Evolutionary conservation across 2,329 filamentous ascomycete species (phyloP).

Genomic region (Phaeophleospora eucalypticola): DNA sequence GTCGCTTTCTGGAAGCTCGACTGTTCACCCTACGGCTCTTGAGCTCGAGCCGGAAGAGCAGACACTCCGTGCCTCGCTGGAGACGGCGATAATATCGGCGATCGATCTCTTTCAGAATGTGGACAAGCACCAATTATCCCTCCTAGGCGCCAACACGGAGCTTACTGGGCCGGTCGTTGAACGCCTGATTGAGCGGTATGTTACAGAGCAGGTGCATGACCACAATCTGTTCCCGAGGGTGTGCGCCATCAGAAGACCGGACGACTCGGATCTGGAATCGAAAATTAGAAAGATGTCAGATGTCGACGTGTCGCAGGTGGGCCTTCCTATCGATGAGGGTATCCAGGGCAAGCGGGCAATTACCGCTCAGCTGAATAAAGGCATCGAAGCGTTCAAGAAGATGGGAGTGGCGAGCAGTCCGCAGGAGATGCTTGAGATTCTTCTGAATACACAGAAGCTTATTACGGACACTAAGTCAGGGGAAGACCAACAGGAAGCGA

Average conservation of each 20-base stretch:
- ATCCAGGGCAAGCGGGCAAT: constrained; percentile 76
- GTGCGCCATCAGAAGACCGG: constrained; percentile 69
- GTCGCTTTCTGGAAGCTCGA: constrained; percentile 36
- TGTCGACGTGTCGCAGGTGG: constrained; percentile 91
- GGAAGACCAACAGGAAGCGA: constrained; percentile 26
- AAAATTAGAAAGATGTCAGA: constrained; percentile 91
- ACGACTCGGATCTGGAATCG: constrained; percentile 82
- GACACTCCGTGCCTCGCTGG: constrained; percentile 79
- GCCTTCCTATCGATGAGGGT: constrained; percentile 78
- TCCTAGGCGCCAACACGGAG: constrained; percentile 88
- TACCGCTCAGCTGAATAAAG: constrained; percentile 68
- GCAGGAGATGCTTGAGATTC: constrained; percentile 80
- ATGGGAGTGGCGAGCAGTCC: constrained; percentile 73
- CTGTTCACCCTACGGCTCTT: constrained; percentile 47
- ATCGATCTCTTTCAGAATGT: constrained; percentile 96
- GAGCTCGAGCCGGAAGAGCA: constrained; percentile 89
- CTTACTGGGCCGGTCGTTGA: constrained; percentile 89
- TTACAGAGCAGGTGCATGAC: constrained; percentile 88
- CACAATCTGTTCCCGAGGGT: constrained; percentile 76
- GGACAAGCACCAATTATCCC: constrained; percentile 89
- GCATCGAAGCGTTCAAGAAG: constrained; percentile 84
- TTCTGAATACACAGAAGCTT: constrained; percentile 76
- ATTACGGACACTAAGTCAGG: constrained; percentile 41
- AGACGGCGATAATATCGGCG: constrained; percentile 85
- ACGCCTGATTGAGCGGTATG: constrained; percentile 88